phyloP scores from a whole-genome alignment of 139 green algal species.

The Marvania coccoides region DNA sequence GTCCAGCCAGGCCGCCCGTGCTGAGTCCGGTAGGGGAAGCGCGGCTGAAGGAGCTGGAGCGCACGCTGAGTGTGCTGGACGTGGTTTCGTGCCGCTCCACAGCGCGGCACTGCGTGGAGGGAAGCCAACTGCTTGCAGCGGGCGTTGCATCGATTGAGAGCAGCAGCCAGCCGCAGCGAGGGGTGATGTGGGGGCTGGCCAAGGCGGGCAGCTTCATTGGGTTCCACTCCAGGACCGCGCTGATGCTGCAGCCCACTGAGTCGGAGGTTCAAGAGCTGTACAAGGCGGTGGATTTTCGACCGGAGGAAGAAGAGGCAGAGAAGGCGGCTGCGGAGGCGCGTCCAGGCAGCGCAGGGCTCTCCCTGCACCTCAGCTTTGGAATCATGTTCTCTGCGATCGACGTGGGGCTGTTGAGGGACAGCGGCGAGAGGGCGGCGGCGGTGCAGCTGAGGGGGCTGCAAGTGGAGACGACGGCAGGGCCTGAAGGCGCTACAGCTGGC shows the following conservation, averaged over 20 bases:
- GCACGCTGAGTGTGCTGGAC: conserved; percentile 18
- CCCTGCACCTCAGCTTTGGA: no score
- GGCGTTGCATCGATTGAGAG: neutral
- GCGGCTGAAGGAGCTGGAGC: conserved; percentile 26
- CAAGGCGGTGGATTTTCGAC: conserved; percentile 29
- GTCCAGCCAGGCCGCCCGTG: neutral
- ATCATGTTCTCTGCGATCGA: no score
- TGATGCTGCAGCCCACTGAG: conserved; percentile 19
- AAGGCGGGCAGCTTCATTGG: conserved; percentile 20
- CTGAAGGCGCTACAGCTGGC: neutral
- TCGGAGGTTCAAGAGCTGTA: conserved; percentile 33
- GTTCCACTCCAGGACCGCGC: neutral
- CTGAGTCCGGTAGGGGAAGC: neutral
- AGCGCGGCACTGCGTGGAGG: conserved; percentile 14
- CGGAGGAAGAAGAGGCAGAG: conserved; percentile 6
- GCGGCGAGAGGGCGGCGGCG: neutral
- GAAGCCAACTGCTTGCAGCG: neutral
- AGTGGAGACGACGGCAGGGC: neutral
- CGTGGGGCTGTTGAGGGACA: no score
- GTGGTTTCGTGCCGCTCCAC: conserved; percentile 26
- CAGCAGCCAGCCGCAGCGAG: neutral
- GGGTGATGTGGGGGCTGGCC: conserved; percentile 32
- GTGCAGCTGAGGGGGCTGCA: neutral
- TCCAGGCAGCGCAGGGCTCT: neutral
- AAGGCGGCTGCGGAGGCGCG: neutral